Evolutionary conservation across 805 yeast genomes (phyloP).

Genomic region (Starmerella etchellsii): DNA sequence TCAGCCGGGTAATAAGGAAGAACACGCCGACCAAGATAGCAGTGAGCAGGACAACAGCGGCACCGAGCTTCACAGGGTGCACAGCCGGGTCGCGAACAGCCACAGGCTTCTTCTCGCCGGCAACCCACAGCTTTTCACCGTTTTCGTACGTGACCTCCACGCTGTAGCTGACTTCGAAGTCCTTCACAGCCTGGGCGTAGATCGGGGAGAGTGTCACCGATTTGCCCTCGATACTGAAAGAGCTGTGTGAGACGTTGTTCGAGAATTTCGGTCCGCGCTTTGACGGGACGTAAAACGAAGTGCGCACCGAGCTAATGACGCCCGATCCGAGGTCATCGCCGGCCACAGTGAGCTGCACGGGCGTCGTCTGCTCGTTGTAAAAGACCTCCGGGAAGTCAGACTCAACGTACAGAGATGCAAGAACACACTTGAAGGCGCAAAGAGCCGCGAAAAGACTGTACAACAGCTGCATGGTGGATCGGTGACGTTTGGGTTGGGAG

Average conservation of each 20-base stretch:
- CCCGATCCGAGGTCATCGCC: constrained; percentile 3
- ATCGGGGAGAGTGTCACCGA: constrained; percentile 1
- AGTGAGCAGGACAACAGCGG: constrained; percentile 44
- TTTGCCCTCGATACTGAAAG: background rate
- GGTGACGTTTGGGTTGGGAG: background rate
- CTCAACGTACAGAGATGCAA: background rate
- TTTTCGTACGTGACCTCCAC: constrained; percentile 26
- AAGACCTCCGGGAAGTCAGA: constrained; percentile 4
- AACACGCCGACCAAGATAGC: constrained; percentile 38
- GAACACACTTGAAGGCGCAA: background rate
- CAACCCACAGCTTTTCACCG: constrained; percentile 18
- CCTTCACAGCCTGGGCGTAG: constrained; percentile 20
- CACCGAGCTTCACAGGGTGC: constrained; percentile 52
- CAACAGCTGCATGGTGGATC: background rate
- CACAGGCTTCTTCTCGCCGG: constrained; percentile 25
- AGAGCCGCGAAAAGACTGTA: background rate
- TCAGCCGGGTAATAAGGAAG: constrained; percentile 32
- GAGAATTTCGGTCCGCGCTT: constrained; percentile 15
- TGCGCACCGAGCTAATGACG: constrained; percentile 10
- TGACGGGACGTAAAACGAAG: constrained; percentile 10
- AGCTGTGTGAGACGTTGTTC: constrained; percentile 13
- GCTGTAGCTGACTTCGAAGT: constrained; percentile 48
- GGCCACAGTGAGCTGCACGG: constrained; percentile 3
- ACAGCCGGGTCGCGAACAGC: constrained; percentile 50
- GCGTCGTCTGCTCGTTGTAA: constrained; percentile 3